Conservation (phyloP, 2,329 filamentous ascomycete genomes). For the Fusarium citri region DNA sequence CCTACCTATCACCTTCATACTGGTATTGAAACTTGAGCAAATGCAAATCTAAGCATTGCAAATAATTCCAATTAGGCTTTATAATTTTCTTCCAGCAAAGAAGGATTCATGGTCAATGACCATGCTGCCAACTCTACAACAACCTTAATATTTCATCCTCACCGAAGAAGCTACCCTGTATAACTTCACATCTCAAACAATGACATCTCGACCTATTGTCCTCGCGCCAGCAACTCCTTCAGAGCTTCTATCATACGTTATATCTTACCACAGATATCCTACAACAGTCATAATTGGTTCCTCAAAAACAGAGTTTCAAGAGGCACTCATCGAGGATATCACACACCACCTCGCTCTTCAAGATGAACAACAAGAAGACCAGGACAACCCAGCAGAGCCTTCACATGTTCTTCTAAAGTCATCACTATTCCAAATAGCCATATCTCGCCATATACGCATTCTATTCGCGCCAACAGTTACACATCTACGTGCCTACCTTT, state of each 20-base stretch:
- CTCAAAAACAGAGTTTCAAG: conserved; percentile 72
- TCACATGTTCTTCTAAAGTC: conserved; percentile 63
- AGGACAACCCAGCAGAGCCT: background rate
- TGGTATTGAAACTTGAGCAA: background rate
- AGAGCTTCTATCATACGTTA: conserved; percentile 73
- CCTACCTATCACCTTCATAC: background rate
- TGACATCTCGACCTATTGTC: conserved; percentile 53
- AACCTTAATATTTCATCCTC: background rate
- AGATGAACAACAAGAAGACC: conserved; percentile 3
- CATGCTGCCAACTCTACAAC: background rate
- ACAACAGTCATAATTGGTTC: conserved; percentile 80
- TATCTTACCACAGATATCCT: conserved; percentile 65
- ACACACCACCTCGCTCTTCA: conserved; percentile 36
- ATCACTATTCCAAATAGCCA: conserved; percentile 75
- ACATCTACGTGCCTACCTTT: conserved; percentile 80
- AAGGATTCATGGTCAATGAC: background rate
- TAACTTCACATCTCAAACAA: conserved; percentile 8
- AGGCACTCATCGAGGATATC: conserved; percentile 65
- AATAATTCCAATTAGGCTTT: background rate
- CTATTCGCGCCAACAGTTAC: conserved; percentile 81
- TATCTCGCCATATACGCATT: conserved; percentile 75
- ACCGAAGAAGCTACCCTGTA: conserved; percentile 28
- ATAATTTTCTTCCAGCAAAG: too few species aligned
- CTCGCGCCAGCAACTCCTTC: conserved; percentile 66
- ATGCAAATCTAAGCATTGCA: background rate